Percentiles rank a stretch among this genome's conserved stretches.
Evolutionary conservation across 202 grass and related monocot genomes (phyloP).

Genomic region (Schoenoplectus triqueter): DNA sequence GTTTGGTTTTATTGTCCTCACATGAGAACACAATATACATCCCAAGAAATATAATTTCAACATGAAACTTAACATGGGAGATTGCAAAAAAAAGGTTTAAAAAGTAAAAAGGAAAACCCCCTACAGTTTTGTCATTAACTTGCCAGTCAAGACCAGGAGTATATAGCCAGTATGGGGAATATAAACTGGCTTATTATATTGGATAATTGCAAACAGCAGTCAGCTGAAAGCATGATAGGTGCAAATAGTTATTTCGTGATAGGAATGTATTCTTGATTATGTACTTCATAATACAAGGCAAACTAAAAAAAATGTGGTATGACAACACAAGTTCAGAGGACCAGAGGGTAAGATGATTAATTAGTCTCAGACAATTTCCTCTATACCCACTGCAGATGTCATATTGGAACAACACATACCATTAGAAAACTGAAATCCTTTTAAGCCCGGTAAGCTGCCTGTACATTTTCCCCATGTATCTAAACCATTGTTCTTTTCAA

Average conservation of each 20-base stretch:
- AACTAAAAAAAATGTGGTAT: neutral
- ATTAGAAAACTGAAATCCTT: neutral
- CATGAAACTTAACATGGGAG: too few species aligned
- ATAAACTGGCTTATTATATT: neutral
- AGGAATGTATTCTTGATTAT: slow-evolving; percentile 6
- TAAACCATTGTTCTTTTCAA: slow-evolving; percentile 14
- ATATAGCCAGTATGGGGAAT: neutral
- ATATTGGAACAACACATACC: neutral
- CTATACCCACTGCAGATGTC: neutral
- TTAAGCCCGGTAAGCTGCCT: neutral
- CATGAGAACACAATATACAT: slow-evolving; percentile 7
- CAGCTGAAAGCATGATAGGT: neutral
- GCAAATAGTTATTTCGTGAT: neutral
- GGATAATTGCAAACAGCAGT: neutral
- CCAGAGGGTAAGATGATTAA: neutral
- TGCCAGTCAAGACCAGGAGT: neutral
- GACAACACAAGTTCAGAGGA: neutral
- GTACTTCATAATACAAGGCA: neutral
- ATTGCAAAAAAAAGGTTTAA: neutral
- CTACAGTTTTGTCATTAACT: neutral
- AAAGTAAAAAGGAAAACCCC: neutral
- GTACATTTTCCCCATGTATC: neutral
- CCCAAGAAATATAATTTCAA: neutral
- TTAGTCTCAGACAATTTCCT: neutral
- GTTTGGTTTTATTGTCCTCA: slow-evolving; percentile 4